Evolutionary conservation across 176 grass and related monocot genomes (phyloP).

Genomic region (Rhynchospora pubera): DNA sequence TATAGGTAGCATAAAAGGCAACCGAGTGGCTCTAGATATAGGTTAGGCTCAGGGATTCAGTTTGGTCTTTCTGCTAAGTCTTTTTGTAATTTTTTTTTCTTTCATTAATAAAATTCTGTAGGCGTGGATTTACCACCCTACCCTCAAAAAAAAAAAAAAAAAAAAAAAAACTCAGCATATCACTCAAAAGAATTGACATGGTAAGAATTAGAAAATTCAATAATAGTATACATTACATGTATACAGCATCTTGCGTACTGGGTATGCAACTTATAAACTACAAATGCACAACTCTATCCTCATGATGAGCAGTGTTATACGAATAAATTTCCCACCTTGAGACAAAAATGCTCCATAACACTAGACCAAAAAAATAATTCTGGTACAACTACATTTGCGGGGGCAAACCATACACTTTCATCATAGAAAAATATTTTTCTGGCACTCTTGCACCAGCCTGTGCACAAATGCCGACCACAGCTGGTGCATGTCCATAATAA

Average conservation of each 20-base stretch:
- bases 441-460: slow-evolving; percentile 68
- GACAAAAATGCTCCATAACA: not conserved
- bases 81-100: too few species aligned
- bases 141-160: too few species aligned
- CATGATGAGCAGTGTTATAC: not conserved
- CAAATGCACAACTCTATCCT: not conserved
- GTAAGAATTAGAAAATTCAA: not conserved
- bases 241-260: not conserved
- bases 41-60: too few species aligned
- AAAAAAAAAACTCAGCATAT: not conserved
- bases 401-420: slow-evolving; percentile 65
- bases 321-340: slow-evolving; percentile 4
- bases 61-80: too few species aligned
- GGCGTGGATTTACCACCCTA: too few species aligned
- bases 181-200: not conserved
- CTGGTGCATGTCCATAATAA: slow-evolving; percentile 83
- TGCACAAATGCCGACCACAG: slow-evolving; percentile 65
- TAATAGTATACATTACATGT: not conserved
- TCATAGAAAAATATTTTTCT: slow-evolving; percentile 54
- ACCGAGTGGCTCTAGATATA: too few species aligned
- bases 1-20: too few species aligned
- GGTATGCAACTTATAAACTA: not conserved
- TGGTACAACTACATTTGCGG: slow-evolving; percentile 20
- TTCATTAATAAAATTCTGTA: too few species aligned
- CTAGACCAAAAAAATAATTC: not conserved